These are phyloP conservation scores for Fusarium sp. DNA, from an alignment of 2,329 filamentous ascomycete species.

Conservation along the genomic window DNA sequence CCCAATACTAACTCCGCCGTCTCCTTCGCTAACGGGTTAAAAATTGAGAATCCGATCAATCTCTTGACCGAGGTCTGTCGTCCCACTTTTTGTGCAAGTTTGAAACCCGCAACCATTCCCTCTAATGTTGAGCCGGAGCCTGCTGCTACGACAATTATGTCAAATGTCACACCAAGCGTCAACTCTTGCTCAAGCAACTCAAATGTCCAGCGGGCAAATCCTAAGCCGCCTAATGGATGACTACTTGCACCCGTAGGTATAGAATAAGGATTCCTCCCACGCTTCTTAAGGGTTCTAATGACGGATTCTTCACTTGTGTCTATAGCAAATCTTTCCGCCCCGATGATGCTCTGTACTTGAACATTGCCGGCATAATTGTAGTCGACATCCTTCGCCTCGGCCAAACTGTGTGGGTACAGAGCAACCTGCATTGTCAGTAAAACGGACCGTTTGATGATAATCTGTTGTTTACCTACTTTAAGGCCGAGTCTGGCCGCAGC, in stretches of 20 bases:
- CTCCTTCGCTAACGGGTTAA: background rate
- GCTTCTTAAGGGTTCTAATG: background rate
- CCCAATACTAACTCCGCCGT: background rate
- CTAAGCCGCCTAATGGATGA: conserved; percentile 13
- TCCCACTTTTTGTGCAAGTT: conserved; percentile 11
- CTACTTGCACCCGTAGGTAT: conserved; percentile 19
- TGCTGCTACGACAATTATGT: conserved; percentile 2
- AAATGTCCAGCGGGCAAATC: conserved; percentile 23
- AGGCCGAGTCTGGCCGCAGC: conserved; percentile 22
- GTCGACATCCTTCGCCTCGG: conserved; percentile 1
- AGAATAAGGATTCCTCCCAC: conserved; percentile 10
- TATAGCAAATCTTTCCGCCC: conserved; percentile 10
- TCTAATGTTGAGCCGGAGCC: conserved; percentile 19
- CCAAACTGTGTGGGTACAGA: conserved; percentile 7
- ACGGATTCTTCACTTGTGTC: conserved; percentile 2
- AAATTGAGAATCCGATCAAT: conserved; percentile 15
- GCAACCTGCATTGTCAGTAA: conserved; percentile 3
- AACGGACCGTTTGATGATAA: fast-evolving
- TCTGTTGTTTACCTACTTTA: background rate
- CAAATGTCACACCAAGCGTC: conserved; percentile 4
- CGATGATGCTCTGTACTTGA: conserved; percentile 9
- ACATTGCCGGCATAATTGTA: conserved; percentile 17
- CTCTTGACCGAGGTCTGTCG: background rate
- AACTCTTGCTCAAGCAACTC: conserved; percentile 18
- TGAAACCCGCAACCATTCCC: conserved; percentile 15